phyloP scores from a whole-genome alignment of 768 basidiomycete genomes.

The Zangia roseola region DNA sequence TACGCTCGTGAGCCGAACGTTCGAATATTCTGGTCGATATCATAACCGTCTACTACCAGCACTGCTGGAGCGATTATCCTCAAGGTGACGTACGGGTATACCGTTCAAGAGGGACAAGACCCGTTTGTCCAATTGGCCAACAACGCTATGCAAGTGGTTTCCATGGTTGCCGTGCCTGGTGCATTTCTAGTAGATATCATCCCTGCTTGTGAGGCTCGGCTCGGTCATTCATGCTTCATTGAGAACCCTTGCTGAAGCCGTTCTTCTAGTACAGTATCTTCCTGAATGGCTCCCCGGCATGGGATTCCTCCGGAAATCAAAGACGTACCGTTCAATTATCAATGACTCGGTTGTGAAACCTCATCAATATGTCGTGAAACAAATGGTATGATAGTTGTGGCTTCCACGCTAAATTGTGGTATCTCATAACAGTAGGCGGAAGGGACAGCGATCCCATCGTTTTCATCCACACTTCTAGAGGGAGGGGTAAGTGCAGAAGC shows the following conservation, averaged over 20 bases:
- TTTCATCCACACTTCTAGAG: constrained; percentile 17
- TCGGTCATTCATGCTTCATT: too few relatives aligned
- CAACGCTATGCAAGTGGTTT: constrained; percentile 19
- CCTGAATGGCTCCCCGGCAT: constrained; percentile 38
- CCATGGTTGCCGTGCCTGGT: constrained; percentile 2
- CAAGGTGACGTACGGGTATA: constrained; percentile 41
- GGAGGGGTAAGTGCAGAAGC: constrained; percentile 13
- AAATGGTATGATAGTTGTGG: constrained; percentile 38
- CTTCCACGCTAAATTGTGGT: not conserved
- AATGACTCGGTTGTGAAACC: constrained; percentile 43
- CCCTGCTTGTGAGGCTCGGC: constrained; percentile 14
- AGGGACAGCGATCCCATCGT: constrained; percentile 16
- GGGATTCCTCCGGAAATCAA: constrained; percentile 33
- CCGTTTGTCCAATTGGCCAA: constrained; percentile 34
- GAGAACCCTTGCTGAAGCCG: not conserved
- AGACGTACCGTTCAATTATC: constrained; percentile 25
- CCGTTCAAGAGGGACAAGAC: constrained; percentile 35
- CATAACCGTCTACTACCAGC: not conserved
- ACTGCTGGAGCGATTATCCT: constrained; percentile 31
- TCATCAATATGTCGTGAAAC: constrained; percentile 41
- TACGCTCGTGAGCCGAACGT: constrained; percentile 18
- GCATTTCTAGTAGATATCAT: constrained; percentile 22
- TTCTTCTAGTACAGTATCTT: constrained; percentile 24
- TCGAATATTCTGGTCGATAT: too few relatives aligned
- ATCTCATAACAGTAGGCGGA: constrained; percentile 13